Evolutionary conservation across 2,329 filamentous ascomycete genomes (phyloP), one percentile per base, ranked within the genome.

Genomic region (Aureobasidium subglaciale): DNA sequence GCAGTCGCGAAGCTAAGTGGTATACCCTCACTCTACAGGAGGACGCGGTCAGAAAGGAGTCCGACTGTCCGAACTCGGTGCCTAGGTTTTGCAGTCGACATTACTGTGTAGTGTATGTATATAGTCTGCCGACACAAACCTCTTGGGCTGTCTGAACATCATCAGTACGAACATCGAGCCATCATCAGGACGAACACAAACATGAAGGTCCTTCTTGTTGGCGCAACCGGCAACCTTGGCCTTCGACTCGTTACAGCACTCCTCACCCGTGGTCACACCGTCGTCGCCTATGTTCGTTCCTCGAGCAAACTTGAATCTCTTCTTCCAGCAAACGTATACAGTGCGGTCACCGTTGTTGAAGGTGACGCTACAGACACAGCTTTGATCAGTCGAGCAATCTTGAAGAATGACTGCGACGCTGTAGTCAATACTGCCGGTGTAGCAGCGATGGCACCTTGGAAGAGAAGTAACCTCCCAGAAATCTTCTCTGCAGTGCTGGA

Each of bases 201-300:
- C 15, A 75, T 75, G 71, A 69, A 68, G 49, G 70, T 73, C 57
- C 66, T 74, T 46, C 65, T 73, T 30, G 60, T 75, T 35, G 71
- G 70, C 24, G 67, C 67, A 62, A 73, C 69, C 22, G 71, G 70
- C 10, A 72, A 72, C 40, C 58, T 74, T 13, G 72, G 71, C 24
- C 48, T 62, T 45, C 68, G 71, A 55, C 65, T 68, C 18, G 61
- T 73, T 41, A 58, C 67, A 16, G 67, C 71, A 61, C 65, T 70
- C n/a, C 66, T 70, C 41, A 64, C 66, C 5, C 67, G 70, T 43
- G 58, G 57, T 22, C 71, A 75, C 61, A 63, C 40, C 41, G 67
- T 75, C 13, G 66, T 71, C 24, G 67, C 70, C 22, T 73, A 64
- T 58, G 70, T 75, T 10, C 70, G 72, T 4, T 70, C 70, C n/a